A percentile compares a stretch with the other conserved stretches of the same genome.
Conservation (phyloP, 768 basidiomycete genomes). For the Trametes coccinea region DNA sequence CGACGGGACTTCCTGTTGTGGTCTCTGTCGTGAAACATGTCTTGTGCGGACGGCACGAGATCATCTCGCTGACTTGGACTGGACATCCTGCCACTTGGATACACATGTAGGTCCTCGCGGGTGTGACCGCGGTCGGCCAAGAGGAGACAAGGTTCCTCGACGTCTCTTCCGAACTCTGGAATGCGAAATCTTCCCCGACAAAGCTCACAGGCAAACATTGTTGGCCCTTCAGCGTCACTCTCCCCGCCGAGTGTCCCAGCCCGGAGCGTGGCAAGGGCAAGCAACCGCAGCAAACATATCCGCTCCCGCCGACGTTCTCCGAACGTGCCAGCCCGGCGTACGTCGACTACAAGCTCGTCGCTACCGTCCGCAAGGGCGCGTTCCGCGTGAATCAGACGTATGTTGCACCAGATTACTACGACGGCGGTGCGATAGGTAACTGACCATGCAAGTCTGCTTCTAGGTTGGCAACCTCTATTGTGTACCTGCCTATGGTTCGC, state of each 20-base stretch:
- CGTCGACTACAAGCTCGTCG: conserved; percentile 54
- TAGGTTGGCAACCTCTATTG: conserved; percentile 33
- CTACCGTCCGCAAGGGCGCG: conserved; percentile 49
- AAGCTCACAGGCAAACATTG: conserved; percentile 47
- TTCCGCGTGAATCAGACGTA: conserved; percentile 54
- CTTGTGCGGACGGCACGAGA: too few species aligned
- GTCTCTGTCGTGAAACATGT: too few species aligned
- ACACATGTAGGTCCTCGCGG: conserved; percentile 42
- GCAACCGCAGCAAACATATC: conserved; percentile 35
- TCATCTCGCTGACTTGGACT: too few species aligned
- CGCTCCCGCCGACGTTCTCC: conserved; percentile 53
- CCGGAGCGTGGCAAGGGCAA: conserved; percentile 37
- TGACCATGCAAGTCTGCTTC: not conserved
- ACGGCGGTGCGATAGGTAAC: not conserved
- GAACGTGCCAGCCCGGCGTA: conserved; percentile 57
- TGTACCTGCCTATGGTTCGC: conserved; percentile 35
- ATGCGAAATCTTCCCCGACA: conserved; percentile 26
- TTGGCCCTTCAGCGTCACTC: conserved; percentile 49
- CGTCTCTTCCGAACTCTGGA: conserved; percentile 45
- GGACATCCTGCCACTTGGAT: too few species aligned
- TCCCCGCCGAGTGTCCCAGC: conserved; percentile 46
- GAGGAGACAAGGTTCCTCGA: conserved; percentile 52
- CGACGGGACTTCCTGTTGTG: not conserved
- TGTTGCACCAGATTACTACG: conserved; percentile 7
- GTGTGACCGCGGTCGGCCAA: conserved; percentile 56